Percentiles rank a stretch among this genome's conserved stretches.
These are phyloP conservation scores for Spathaspora jeffriesii DNA, from an alignment of 1,139 yeast species.

Conservation along the genomic window DNA sequence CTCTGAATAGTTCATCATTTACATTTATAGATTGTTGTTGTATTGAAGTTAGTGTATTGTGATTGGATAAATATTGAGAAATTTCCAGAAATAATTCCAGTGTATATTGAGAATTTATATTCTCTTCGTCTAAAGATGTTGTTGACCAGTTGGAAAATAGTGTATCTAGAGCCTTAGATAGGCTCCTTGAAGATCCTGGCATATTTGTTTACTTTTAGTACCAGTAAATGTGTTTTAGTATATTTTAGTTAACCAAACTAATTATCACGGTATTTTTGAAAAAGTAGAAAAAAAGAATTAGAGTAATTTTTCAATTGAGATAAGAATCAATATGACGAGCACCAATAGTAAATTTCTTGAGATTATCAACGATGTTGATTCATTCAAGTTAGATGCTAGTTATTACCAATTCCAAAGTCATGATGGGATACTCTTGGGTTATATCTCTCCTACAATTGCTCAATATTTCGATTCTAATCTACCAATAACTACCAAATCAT, in stretches of 20 bases:
- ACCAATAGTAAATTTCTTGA: constrained; percentile 14
- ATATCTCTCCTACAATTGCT: constrained; percentile 49
- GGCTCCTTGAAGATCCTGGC: constrained; percentile 37
- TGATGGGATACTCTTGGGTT: constrained; percentile 54
- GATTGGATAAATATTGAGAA: constrained; percentile 31
- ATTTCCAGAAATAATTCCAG: constrained; percentile 19
- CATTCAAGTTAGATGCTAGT: constrained; percentile 31
- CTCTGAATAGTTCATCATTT: constrained; percentile 48
- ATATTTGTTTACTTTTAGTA: constrained; percentile 12
- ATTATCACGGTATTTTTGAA: background rate
- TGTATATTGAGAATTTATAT: constrained; percentile 10
- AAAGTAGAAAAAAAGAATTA: constrained; percentile 1
- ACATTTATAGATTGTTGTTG: constrained; percentile 33
- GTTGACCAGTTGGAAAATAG: constrained; percentile 32
- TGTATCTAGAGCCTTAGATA: constrained; percentile 29
- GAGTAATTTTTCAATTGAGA: background rate
- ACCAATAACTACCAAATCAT: constrained; percentile 18
- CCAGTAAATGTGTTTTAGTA: background rate
- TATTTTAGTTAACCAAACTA: no score
- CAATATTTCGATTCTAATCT: constrained; percentile 22
- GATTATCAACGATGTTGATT: constrained; percentile 47
- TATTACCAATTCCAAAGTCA: constrained; percentile 49
- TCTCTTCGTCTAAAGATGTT: constrained; percentile 10
- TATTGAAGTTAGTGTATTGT: constrained; percentile 37
- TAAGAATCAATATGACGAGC: background rate